Conservation (phyloP, 768 basidiomycete genomes). For the Leucogyrophana mollusca region DNA sequence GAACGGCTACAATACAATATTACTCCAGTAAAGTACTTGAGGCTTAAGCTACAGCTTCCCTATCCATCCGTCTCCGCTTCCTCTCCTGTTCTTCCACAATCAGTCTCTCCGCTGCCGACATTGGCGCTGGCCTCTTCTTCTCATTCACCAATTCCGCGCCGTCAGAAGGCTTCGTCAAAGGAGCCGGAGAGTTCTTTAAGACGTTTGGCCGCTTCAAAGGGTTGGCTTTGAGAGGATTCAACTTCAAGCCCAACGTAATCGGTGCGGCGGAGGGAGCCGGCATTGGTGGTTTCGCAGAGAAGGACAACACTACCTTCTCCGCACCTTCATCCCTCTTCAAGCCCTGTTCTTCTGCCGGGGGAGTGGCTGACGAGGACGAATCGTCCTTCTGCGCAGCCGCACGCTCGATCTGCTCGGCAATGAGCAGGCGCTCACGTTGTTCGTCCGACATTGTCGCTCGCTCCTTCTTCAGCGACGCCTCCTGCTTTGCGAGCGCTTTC, state of each 20-base stretch:
- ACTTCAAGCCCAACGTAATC: constrained; percentile 46
- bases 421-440: constrained; percentile 84
- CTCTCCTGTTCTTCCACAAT: constrained; percentile 91
- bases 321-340: constrained; percentile 70
- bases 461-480: constrained; percentile 89
- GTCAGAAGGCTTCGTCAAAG: constrained; percentile 30
- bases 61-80: constrained; percentile 77
- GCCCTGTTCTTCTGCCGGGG: constrained; percentile 48
- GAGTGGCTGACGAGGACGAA: constrained; percentile 30
- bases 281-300: constrained; percentile 55
- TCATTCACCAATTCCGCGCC: constrained; percentile 36
- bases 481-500: constrained; percentile 87
- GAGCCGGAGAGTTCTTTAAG: constrained; percentile 53
- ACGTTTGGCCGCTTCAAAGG: constrained; percentile 74
- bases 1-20: constrained; percentile 6
- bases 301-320: constrained; percentile 75
- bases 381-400: constrained; percentile 56
- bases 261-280: constrained; percentile 27
- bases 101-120: constrained; percentile 83
- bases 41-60: constrained; percentile 26
- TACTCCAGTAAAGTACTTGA: constrained; percentile 5
- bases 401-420: constrained; percentile 92
- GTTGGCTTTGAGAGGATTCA: constrained; percentile 68
- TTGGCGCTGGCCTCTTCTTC: constrained; percentile 61
- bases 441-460: constrained; percentile 90